A percentile compares a stretch with the other conserved stretches of the same genome.
Evolutionary conservation across 106 monocot species (phyloP).

Genomic region (Platanthera guangdongensis): DNA sequence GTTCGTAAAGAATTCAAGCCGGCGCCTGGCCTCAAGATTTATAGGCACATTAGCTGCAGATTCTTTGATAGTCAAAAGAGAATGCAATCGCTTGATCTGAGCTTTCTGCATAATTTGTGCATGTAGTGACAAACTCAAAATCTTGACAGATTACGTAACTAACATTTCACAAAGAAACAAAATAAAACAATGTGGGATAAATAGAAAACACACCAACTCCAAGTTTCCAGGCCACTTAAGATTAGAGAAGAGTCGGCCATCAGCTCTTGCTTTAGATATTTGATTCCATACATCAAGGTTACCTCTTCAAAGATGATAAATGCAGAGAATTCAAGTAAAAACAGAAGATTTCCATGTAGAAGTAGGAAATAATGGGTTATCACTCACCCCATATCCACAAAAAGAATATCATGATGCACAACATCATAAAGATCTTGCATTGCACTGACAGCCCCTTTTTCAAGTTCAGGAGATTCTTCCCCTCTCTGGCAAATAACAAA

Average conservation of each 20-base stretch:
- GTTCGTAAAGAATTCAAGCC: conserved; percentile 77
- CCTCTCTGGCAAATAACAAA: conserved; percentile 35
- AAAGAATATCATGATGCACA: conserved; percentile 70
- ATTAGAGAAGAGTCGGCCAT: conserved; percentile 71
- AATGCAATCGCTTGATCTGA: conserved; percentile 63
- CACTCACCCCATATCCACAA: conserved; percentile 63
- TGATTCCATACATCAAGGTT: conserved; percentile 46
- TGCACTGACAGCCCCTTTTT: conserved; percentile 70
- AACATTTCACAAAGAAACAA: neutral
- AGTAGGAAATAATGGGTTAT: neutral
- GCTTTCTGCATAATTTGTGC: conserved; percentile 33
- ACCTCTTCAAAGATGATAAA: conserved; percentile 26
- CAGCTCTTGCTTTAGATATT: conserved; percentile 58
- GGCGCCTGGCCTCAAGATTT: conserved; percentile 78
- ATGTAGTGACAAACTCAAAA: neutral
- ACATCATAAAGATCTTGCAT: conserved; percentile 93
- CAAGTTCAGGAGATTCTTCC: conserved; percentile 42
- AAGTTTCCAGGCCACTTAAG: conserved; percentile 78
- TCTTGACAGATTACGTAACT: neutral
- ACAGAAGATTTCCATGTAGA: neutral
- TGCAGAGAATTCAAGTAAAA: neutral
- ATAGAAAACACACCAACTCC: conserved; percentile 42
- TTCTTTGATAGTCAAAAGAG: conserved; percentile 72
- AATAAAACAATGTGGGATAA: neutral
- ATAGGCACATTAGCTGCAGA: conserved; percentile 76